Evolutionary conservation across 495 filamentous ascomycete genomes (phyloP).

Genomic region (Tetracladium marchalianum): DNA sequence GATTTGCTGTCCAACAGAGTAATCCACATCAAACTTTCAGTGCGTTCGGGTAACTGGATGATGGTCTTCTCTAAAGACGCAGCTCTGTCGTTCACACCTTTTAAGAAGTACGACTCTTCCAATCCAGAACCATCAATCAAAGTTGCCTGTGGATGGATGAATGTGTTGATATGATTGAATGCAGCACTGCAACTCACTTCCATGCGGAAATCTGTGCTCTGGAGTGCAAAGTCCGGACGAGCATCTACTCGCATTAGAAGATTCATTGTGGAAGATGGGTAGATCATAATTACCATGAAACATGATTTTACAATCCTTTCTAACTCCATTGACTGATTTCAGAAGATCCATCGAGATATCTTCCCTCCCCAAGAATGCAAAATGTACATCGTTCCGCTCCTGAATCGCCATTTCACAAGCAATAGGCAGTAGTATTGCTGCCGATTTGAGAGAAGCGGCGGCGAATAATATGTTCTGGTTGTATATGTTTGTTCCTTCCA

Average conservation of each 20-base stretch:
- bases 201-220: conserved; percentile 41
- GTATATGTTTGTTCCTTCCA: conserved; percentile 21
- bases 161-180: conserved; percentile 34
- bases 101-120: conserved; percentile 33
- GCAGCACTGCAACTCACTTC: conserved; percentile 33
- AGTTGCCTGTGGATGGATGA: conserved; percentile 39
- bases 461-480: conserved; percentile 36
- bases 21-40: conserved; percentile 60
- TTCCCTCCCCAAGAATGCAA: conserved; percentile 44
- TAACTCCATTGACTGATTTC: conserved; percentile 37
- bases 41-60: conserved; percentile 56
- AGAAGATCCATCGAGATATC: conserved; percentile 41
- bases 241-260: conserved; percentile 26
- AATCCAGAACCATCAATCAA: conserved; percentile 33
- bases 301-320: conserved; percentile 35
- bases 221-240: conserved; percentile 35
- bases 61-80: conserved; percentile 22
- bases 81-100: conserved; percentile 12
- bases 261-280: background rate
- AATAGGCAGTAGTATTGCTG: conserved; percentile 41
- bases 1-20: conserved; percentile 62
- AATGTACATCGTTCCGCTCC: conserved; percentile 39
- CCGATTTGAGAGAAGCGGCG: conserved; percentile 36
- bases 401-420: conserved; percentile 43
- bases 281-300: conserved; percentile 38